Evolutionary conservation across 306 rosid genomes (phyloP).

Genomic region (Pachyrhizus erosus): DNA sequence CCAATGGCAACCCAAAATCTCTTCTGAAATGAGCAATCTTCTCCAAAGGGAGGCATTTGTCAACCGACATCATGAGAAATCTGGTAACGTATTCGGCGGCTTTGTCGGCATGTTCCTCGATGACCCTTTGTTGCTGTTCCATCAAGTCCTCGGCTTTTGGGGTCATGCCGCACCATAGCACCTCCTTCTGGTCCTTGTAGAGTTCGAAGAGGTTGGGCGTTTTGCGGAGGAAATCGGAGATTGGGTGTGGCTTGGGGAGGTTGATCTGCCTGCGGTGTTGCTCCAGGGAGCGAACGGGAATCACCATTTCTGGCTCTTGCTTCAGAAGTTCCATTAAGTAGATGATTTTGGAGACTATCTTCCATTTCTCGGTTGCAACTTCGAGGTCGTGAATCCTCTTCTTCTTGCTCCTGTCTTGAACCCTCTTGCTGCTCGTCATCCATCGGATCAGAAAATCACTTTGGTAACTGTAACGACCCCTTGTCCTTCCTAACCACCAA

Average conservation of each 20-base stretch:
- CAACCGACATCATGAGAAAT: conserved; percentile 68
- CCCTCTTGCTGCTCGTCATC: conserved; percentile 54
- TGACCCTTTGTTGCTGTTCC: conserved; percentile 57
- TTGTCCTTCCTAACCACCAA: conserved; percentile 8
- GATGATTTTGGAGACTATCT: conserved; percentile 52
- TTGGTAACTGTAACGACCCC: background rate
- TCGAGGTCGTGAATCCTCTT: conserved; percentile 81
- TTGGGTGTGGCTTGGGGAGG: conserved; percentile 75
- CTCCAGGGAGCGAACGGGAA: conserved; percentile 65
- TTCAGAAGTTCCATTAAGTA: conserved; percentile 69
- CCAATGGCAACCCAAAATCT: conserved; percentile 52
- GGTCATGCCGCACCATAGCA: conserved; percentile 81
- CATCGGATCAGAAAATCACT: conserved; percentile 19
- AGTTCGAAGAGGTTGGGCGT: conserved; percentile 69
- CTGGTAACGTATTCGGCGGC: conserved; percentile 75
- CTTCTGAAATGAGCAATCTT: conserved; percentile 56
- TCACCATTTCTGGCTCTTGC: conserved; percentile 76
- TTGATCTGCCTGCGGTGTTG: conserved; percentile 66
- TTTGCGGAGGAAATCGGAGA: conserved; percentile 78
- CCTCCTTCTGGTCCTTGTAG: conserved; percentile 59
- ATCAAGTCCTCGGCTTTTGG: conserved; percentile 61
- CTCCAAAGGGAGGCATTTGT: conserved; percentile 65
- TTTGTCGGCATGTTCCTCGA: conserved; percentile 57
- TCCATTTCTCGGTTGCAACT: conserved; percentile 76
- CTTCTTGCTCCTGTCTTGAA: conserved; percentile 54